These are phyloP conservation scores for Rutstroemia sp. DNA, from an alignment of 2,329 filamentous ascomycete species.

Conservation along the genomic window DNA sequence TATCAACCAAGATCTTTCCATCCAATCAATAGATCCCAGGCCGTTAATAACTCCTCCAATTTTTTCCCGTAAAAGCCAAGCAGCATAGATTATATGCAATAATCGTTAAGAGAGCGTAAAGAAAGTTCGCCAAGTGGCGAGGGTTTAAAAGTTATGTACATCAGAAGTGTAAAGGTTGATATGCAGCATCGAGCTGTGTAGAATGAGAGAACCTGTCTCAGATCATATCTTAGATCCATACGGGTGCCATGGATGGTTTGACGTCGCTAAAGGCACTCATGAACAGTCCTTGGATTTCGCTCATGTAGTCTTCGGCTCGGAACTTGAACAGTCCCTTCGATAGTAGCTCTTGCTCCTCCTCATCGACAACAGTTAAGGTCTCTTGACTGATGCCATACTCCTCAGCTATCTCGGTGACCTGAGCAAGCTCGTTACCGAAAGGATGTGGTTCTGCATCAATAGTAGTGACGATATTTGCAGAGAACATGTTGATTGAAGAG, in stretches of 20 bases:
- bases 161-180: neutral
- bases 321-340: conserved; percentile 66
- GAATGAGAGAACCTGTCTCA: conserved; percentile 17
- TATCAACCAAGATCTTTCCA: conserved; percentile 2
- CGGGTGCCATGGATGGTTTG: conserved; percentile 15
- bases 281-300: conserved; percentile 63
- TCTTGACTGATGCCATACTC: conserved; percentile 62
- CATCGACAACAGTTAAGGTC: conserved; percentile 53
- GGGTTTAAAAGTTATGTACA: conserved; percentile 4
- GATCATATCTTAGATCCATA: conserved; percentile 26
- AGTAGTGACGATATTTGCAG: conserved; percentile 18
- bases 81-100: conserved; percentile 5
- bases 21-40: neutral
- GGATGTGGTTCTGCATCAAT: conserved; percentile 50
- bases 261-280: conserved; percentile 23
- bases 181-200: neutral
- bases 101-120: conserved; percentile 7
- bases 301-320: conserved; percentile 74
- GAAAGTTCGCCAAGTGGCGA: conserved; percentile 5
- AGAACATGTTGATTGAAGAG: conserved; percentile 36
- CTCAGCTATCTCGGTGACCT: conserved; percentile 89
- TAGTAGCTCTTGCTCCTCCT: conserved; percentile 65
- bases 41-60: conserved; percentile 6
- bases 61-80: neutral
- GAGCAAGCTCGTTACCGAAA: conserved; percentile 82